A percentile compares a stretch with the other conserved stretches of the same genome.
Evolutionary conservation across 2,329 filamentous ascomycete genomes (phyloP).

Genomic region (Mariannaea elegans): DNA sequence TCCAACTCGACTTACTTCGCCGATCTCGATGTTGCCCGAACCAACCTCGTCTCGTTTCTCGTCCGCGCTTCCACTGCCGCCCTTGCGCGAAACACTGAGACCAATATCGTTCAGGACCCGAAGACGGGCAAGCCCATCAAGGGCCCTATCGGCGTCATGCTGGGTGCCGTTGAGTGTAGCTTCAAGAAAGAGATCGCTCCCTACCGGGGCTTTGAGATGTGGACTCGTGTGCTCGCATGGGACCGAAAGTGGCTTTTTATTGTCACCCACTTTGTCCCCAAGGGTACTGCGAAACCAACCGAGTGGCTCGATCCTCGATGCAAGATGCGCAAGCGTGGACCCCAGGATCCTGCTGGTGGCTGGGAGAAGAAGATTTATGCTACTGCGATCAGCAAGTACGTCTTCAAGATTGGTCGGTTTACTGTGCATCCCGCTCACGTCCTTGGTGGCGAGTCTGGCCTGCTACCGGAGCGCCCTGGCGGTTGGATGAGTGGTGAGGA

Average conservation of each 20-base stretch:
- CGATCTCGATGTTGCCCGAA: slow-evolving; percentile 85
- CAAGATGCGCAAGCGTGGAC: slow-evolving; percentile 51
- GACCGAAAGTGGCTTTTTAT: slow-evolving; percentile 86
- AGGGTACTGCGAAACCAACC: slow-evolving; percentile 64
- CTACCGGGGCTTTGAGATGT: slow-evolving; percentile 76
- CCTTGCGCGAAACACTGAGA: slow-evolving; percentile 58
- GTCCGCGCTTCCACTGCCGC: slow-evolving; percentile 66
- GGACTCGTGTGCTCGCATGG: slow-evolving; percentile 76
- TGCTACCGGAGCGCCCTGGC: slow-evolving; percentile 78
- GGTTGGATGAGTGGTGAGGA: slow-evolving; percentile 64
- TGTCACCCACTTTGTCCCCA: slow-evolving; percentile 76
- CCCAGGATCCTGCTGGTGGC: slow-evolving; percentile 48
- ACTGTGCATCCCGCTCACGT: slow-evolving; percentile 86
- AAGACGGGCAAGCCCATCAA: slow-evolving; percentile 57
- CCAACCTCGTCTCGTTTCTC: slow-evolving; percentile 78
- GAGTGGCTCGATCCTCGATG: slow-evolving; percentile 60
- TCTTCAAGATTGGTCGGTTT: slow-evolving; percentile 81
- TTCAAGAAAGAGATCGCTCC: slow-evolving; percentile 79
- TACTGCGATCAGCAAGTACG: slow-evolving; percentile 80
- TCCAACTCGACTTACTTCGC: slow-evolving; percentile 87
- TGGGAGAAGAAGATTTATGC: slow-evolving; percentile 75
- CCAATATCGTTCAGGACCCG: slow-evolving; percentile 61
- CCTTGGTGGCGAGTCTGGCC: slow-evolving; percentile 69
- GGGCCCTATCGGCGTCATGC: slow-evolving; percentile 68
- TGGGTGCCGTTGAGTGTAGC: slow-evolving; percentile 77